Conservation (phyloP, 768 basidiomycete species). For the Naganishia onofrii region DNA sequence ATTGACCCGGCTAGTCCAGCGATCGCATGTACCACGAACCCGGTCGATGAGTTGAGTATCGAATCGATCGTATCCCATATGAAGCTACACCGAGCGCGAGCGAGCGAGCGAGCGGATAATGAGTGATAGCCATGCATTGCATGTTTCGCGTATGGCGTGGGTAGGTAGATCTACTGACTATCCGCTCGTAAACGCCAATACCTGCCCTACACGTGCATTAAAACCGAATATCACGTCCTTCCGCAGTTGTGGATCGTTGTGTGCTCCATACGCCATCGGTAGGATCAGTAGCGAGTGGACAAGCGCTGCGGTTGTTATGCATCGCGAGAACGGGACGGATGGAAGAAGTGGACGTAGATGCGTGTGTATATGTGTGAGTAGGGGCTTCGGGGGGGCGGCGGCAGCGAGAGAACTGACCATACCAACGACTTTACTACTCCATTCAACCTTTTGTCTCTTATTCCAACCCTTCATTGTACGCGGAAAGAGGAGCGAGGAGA, state of each 20-base stretch:
- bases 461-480: slow-evolving; percentile 12
- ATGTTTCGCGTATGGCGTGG: no score
- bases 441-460: slow-evolving; percentile 26
- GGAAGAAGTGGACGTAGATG: not conserved
- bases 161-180: no score
- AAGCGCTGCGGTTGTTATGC: slow-evolving; percentile 60
- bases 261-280: slow-evolving; percentile 61
- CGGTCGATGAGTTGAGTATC: slow-evolving; percentile 66
- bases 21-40: slow-evolving; percentile 75
- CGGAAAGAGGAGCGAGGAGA: slow-evolving; percentile 60
- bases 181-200: slow-evolving; percentile 70
- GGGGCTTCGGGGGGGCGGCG: no score
- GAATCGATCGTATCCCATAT: slow-evolving; percentile 76
- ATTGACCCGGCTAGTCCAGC: slow-evolving; percentile 66
- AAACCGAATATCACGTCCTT: slow-evolving; percentile 75
- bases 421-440: slow-evolving; percentile 27
- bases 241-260: slow-evolving; percentile 57
- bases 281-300: slow-evolving; percentile 68
- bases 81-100: slow-evolving; percentile 55
- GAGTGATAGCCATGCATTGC: no score
- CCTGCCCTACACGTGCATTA: slow-evolving; percentile 60
- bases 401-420: no score
- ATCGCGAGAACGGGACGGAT: not conserved
- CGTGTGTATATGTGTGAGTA: not conserved
- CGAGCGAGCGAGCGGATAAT: no score